phyloP scores from a whole-genome alignment of 106 monocot genomes.

The Alisma plantagoaquatica region DNA sequence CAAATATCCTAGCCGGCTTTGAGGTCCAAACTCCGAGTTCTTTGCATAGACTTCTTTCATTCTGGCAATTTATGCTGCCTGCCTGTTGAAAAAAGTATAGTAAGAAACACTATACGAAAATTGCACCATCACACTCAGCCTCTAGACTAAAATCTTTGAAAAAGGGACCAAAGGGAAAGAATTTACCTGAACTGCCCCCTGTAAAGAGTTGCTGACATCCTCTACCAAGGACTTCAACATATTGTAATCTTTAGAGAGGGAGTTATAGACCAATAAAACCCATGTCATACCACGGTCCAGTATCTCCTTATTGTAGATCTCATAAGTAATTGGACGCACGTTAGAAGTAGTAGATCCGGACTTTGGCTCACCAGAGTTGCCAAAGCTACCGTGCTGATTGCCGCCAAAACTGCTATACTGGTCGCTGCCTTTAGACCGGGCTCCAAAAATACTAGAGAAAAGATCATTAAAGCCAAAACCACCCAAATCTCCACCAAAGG shows the following conservation, averaged over 20 bases:
- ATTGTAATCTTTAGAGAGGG: constrained; percentile 37
- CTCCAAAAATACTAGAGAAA: constrained; percentile 70
- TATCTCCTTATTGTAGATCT: constrained; percentile 52
- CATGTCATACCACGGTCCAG: constrained; percentile 75
- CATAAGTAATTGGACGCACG: constrained; percentile 31
- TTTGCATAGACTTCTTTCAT: constrained; percentile 55
- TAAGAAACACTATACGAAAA: constrained; percentile 2
- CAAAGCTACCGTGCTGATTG: no score
- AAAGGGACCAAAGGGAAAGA: not conserved
- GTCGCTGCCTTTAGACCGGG: constrained; percentile 23
- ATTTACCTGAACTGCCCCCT: constrained; percentile 67
- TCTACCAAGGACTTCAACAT: constrained; percentile 47
- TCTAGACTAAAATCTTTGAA: no score
- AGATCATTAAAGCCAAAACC: constrained; percentile 66
- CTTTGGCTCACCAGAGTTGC: no score
- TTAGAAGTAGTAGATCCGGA: constrained; percentile 16
- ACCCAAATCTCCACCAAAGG: constrained; percentile 52
- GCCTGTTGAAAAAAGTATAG: constrained; percentile 25
- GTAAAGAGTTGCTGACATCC: constrained; percentile 47
- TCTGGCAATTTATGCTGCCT: constrained; percentile 68
- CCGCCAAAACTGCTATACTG: constrained; percentile 28
- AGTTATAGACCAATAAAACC: constrained; percentile 61
- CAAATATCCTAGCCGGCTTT: constrained; percentile 35
- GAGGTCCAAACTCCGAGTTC: constrained; percentile 45
- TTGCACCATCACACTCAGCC: no score